A percentile compares a stretch with the other conserved stretches of the same genome.
Conservation (phyloP, 225 moss, liverwort and hornwort species). For the Sphagnum contortum region DNA sequence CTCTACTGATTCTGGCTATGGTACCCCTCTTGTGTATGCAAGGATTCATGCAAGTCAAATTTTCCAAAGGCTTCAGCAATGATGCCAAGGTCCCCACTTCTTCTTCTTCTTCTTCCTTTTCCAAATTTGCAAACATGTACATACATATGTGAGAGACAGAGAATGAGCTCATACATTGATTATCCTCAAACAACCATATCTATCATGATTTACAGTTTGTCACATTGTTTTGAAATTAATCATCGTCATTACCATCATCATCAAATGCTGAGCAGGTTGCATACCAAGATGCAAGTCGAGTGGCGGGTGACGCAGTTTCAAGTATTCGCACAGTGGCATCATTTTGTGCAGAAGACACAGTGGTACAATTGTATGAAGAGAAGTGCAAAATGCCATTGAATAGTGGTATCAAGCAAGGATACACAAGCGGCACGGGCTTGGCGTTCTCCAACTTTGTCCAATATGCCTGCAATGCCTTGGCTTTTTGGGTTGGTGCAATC, state of each 20-base stretch:
- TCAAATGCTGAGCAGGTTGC: neutral
- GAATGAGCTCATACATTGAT: neutral
- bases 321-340: constrained; percentile 42
- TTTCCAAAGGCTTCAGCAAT: neutral
- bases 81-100: no score
- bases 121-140: neutral
- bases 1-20: constrained; percentile 14
- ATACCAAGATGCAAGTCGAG: constrained; percentile 13
- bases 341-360: constrained; percentile 24
- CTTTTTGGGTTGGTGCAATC: no score
- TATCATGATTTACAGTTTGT: constrained; percentile 17
- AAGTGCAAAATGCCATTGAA: no score
- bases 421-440: no score
- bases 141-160: neutral
- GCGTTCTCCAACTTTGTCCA: no score
- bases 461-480: no score
- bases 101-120: neutral
- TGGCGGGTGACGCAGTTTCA: constrained; percentile 28
- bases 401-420: no score
- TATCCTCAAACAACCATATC: constrained; percentile 8
- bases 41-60: neutral
- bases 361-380: no score
- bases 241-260: no score
- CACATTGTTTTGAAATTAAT: neutral
- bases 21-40: constrained; percentile 17